Evolutionary conservation across 1,139 yeast species (phyloP).

Genomic region (Blastobotrys persicus): DNA sequence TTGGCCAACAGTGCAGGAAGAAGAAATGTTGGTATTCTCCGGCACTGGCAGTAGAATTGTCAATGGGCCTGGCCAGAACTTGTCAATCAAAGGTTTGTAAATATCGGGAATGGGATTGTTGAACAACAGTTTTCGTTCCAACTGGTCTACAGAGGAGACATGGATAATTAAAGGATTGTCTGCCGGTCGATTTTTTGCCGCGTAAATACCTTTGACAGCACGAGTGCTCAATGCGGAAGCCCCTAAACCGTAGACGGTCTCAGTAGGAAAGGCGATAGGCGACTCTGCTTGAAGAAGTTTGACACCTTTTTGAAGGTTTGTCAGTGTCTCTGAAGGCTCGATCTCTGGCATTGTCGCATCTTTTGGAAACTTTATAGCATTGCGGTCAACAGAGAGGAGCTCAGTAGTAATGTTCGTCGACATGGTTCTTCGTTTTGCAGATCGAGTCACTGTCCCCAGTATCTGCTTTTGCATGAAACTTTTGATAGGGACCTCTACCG

Average conservation of each 20-base stretch:
- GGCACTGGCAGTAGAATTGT: conserved; percentile 75
- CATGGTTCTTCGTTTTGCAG: neutral
- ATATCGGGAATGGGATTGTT: conserved; percentile 53
- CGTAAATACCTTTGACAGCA: conserved; percentile 72
- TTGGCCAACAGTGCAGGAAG: conserved; percentile 79
- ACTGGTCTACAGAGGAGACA: conserved; percentile 72
- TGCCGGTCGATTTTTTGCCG: conserved; percentile 88
- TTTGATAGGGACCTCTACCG: neutral
- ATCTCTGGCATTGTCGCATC: conserved; percentile 42
- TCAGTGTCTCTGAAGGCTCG: conserved; percentile 50
- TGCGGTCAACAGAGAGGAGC: conserved; percentile 35
- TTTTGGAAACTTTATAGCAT: conserved; percentile 32
- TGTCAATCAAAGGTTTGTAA: conserved; percentile 58
- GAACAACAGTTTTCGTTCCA: conserved; percentile 52
- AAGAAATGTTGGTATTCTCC: conserved; percentile 54
- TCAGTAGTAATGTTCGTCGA: conserved; percentile 26
- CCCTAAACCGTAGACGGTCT: conserved; percentile 94
- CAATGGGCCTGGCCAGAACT: conserved; percentile 95
- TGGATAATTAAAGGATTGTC: conserved; percentile 94
- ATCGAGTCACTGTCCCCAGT: neutral
- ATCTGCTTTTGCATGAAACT: neutral
- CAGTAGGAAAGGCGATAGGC: conserved; percentile 93
- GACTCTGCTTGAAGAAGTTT: conserved; percentile 46
- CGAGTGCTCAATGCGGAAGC: conserved; percentile 78
- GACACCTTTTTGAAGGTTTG: conserved; percentile 58